phyloP scores from a whole-genome alignment of 2,329 filamentous ascomycete genomes.

The Pyrenophora seminiperda region DNA sequence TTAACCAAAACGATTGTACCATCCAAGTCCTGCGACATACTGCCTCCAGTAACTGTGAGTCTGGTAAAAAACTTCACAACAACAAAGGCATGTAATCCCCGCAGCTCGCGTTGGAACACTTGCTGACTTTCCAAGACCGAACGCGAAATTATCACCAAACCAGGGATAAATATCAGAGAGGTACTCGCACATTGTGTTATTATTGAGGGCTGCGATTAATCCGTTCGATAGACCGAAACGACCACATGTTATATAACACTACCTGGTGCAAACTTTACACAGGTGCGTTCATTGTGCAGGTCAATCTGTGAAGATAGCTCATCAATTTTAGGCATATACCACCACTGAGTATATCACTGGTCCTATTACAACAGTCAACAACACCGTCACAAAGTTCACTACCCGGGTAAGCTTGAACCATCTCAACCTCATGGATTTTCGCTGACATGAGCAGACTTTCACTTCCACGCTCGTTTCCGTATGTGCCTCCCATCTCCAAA shows the following conservation, averaged over 20 bases:
- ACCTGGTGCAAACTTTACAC: too few relatives aligned
- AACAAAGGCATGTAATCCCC: conserved; percentile 7
- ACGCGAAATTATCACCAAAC: conserved; percentile 2
- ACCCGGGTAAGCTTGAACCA: conserved; percentile 7
- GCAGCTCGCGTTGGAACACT: not conserved
- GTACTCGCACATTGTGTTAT: not conserved
- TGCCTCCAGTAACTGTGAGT: conserved; percentile 5
- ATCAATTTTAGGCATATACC: not conserved
- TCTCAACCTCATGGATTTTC: too few relatives aligned
- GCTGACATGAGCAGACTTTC: conserved; percentile 14
- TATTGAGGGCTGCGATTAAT: not conserved
- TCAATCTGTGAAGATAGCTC: too few relatives aligned
- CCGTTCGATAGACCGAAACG: not conserved
- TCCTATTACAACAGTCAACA: conserved; percentile 14
- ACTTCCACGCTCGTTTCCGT: conserved; percentile 27
- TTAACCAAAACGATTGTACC: not conserved
- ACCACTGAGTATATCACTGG: conserved; percentile 4
- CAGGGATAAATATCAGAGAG: conserved; percentile 4
- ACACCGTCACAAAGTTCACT: conserved; percentile 15
- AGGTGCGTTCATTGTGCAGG: too few relatives aligned
- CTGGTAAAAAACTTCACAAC: conserved; percentile 6
- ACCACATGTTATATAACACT: not conserved
- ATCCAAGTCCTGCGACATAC: not conserved
- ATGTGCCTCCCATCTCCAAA: not conserved
- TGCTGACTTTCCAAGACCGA: conserved; percentile 2